These are phyloP conservation scores for Myxozyma vanderwaltii DNA, from an alignment of 805 yeast species.

Conservation along the genomic window DNA sequence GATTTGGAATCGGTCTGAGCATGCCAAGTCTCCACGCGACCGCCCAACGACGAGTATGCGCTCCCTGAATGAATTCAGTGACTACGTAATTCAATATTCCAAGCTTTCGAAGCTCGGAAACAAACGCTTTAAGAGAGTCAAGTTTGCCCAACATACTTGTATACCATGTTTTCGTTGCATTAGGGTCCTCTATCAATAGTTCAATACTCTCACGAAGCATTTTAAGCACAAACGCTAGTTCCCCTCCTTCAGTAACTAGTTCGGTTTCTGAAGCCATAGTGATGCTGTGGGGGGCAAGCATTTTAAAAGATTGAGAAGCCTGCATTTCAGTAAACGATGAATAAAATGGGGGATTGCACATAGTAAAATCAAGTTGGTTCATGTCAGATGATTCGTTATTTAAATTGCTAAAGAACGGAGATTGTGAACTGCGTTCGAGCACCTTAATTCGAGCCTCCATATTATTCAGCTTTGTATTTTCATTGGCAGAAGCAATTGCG, in stretches of 20 bases:
- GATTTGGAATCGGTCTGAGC: conserved; percentile 10
- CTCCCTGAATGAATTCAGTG: conserved; percentile 32
- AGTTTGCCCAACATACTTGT: conserved; percentile 47
- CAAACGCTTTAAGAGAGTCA: conserved; percentile 16
- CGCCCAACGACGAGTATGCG: conserved; percentile 32
- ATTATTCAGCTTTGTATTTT: conserved; percentile 40
- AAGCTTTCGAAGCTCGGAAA: conserved; percentile 10
- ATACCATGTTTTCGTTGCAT: conserved; percentile 42
- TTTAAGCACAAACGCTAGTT: conserved; percentile 44
- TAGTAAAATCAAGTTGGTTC: conserved; percentile 39
- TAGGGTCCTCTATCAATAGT: neutral
- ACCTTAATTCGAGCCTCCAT: conserved; percentile 35
- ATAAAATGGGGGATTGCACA: conserved; percentile 62
- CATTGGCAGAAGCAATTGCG: conserved; percentile 42
- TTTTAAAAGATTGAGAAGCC: conserved; percentile 38
- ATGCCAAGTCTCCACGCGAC: conserved; percentile 30
- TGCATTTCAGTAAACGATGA: conserved; percentile 43
- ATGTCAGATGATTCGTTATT: neutral
- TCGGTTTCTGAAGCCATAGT: conserved; percentile 46
- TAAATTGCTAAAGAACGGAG: conserved; percentile 29
- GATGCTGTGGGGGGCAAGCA: conserved; percentile 27
- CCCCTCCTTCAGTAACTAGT: conserved; percentile 53
- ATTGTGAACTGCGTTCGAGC: conserved; percentile 20
- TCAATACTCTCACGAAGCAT: conserved; percentile 44
- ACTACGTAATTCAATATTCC: conserved; percentile 27